These are phyloP conservation scores for Cyclanthera cordifolia DNA, from an alignment of 306 rosid species.

Conservation along the genomic window DNA sequence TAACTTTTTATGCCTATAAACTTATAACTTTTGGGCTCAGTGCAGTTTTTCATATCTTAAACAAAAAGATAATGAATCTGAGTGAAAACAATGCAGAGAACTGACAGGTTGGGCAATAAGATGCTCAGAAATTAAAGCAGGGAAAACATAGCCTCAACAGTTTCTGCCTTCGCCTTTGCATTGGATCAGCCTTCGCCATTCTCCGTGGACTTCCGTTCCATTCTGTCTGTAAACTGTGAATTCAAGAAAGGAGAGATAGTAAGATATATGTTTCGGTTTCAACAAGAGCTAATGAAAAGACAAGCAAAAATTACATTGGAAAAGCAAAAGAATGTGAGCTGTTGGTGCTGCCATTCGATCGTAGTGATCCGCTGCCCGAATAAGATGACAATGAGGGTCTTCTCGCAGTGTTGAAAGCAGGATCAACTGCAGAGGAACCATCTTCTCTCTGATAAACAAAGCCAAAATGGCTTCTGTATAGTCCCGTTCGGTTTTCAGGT, in stretches of 20 bases:
- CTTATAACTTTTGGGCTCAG: neutral
- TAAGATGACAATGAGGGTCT: slow-evolving; percentile 2
- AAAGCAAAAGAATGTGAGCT: slow-evolving; percentile 65
- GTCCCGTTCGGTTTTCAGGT: neutral
- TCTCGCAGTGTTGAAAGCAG: neutral
- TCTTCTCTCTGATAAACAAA: slow-evolving; percentile 20
- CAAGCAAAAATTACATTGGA: slow-evolving; percentile 45
- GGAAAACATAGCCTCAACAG: slow-evolving; percentile 26
- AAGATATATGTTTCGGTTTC: neutral
- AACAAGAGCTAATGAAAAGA: neutral
- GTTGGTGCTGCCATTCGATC: slow-evolving; percentile 53
- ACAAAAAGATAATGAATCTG: neutral
- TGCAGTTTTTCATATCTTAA: neutral
- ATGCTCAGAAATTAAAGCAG: slow-evolving; percentile 37
- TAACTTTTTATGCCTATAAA: neutral
- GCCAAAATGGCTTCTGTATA: neutral
- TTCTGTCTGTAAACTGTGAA: slow-evolving; percentile 45
- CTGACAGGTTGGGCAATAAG: neutral
- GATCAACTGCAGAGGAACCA: slow-evolving; percentile 3
- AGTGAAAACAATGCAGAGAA: neutral
- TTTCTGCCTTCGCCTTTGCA: slow-evolving; percentile 15
- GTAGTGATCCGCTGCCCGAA: slow-evolving; percentile 26
- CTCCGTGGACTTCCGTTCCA: slow-evolving; percentile 84
- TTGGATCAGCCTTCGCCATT: slow-evolving; percentile 39
- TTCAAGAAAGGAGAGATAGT: neutral